Conservation (phyloP, 768 basidiomycete species). For the Lenzites betulinus region DNA sequence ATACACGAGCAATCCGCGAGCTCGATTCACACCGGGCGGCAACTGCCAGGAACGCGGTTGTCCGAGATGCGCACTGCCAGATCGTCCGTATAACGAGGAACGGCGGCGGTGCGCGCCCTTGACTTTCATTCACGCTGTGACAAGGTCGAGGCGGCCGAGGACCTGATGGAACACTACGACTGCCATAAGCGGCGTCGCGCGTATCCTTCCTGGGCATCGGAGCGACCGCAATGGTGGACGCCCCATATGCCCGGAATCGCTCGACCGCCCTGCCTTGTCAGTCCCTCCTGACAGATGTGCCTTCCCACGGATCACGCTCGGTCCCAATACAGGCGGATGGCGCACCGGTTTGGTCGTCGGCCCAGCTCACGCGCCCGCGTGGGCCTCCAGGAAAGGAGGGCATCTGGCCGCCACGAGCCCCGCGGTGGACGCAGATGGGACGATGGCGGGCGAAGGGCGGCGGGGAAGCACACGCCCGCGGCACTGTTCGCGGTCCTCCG, state of each 20-base stretch:
- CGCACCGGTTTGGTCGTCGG: not conserved
- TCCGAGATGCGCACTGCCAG: conserved; percentile 2
- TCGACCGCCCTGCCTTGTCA: conserved; percentile 11
- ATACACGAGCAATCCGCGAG: not conserved
- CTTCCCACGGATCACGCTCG: conserved; percentile 9
- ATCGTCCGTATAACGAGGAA: not conserved
- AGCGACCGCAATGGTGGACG: too few relatives aligned
- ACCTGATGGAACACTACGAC: conserved; percentile 9
- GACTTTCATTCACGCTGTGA: conserved; percentile 3
- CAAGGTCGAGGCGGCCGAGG: conserved; percentile 4
- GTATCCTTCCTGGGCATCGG: not conserved
- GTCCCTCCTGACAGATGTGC: not conserved
- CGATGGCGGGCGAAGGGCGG: not conserved
- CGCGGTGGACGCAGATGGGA: conserved; percentile 4
- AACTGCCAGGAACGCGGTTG: conserved; percentile 10
- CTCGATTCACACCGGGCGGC: conserved; percentile 7
- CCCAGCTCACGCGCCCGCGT: not conserved
- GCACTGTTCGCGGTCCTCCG: not conserved
- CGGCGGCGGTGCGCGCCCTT: not conserved
- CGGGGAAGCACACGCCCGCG: conserved; percentile 5
- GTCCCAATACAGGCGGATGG: not conserved
- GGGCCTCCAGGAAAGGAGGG: not conserved
- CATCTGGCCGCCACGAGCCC: not conserved
- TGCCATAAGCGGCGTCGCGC: not conserved
- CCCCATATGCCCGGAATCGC: not conserved